Evolutionary conservation across 768 basidiomycete species (phyloP).

Genomic region (Mycena galopus): DNA sequence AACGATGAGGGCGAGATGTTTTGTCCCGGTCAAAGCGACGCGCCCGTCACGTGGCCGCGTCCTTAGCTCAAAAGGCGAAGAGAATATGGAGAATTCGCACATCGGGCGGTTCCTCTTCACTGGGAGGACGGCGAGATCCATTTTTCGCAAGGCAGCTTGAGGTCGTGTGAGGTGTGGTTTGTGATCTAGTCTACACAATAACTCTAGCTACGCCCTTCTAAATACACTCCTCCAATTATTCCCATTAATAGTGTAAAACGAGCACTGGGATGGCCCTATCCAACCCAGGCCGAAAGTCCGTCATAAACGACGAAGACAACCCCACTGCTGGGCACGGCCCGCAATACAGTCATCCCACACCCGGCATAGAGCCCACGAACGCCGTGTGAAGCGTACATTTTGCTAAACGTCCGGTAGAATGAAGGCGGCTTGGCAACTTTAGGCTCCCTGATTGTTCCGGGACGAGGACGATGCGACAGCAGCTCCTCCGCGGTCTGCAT

Average conservation of each 20-base stretch:
- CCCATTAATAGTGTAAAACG: constrained; percentile 8
- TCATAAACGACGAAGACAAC: constrained; percentile 96
- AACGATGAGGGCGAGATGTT: too few species aligned
- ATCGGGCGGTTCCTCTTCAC: too few species aligned
- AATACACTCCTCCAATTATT: constrained; percentile 10
- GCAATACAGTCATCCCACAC: constrained; percentile 89
- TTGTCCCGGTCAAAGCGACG: too few species aligned
- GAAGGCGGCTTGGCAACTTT: constrained; percentile 37
- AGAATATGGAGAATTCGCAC: too few species aligned
- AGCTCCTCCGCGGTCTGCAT: constrained; percentile 96
- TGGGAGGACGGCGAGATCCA: too few species aligned
- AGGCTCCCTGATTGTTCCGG: constrained; percentile 34
- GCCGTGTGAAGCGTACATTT: constrained; percentile 83
- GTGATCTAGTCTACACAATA: neutral
- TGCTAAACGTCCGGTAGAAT: constrained; percentile 70
- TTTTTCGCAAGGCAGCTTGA: neutral
- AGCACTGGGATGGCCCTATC: constrained; percentile 39
- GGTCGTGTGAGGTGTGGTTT: constrained; percentile 2
- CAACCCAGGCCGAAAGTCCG: constrained; percentile 66
- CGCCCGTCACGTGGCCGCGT: too few species aligned
- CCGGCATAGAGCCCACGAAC: constrained; percentile 91
- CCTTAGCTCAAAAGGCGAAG: too few species aligned
- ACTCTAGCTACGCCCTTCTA: constrained; percentile 12
- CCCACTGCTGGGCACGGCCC: constrained; percentile 90
- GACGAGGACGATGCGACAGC: constrained; percentile 57